Evolutionary conservation across 2,329 filamentous ascomycete species (phyloP).

Genomic region (Penicillium sp.): DNA sequence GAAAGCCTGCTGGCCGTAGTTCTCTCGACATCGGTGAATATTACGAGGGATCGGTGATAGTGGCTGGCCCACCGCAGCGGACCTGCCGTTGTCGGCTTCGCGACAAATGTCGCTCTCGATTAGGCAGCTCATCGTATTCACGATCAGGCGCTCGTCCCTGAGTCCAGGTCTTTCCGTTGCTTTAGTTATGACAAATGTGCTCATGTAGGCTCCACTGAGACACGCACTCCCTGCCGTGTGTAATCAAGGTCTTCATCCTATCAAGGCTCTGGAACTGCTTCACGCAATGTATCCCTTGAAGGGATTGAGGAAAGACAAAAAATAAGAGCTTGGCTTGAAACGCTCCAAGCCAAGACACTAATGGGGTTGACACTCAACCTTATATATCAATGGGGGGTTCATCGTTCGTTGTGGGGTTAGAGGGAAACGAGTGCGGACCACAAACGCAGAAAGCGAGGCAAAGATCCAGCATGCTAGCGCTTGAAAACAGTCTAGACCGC

Average conservation of each 20-base stretch:
- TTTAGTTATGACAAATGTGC: background rate
- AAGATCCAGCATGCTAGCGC: background rate
- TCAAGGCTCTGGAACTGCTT: too few relatives aligned
- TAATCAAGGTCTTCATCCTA: too few relatives aligned
- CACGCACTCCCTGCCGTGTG: background rate
- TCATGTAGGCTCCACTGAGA: background rate
- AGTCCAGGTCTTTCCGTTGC: background rate
- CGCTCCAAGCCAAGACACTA: too few relatives aligned
- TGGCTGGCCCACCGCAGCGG: background rate
- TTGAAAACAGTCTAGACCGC: background rate
- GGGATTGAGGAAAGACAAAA: too few relatives aligned
- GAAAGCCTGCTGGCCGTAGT: too few relatives aligned
- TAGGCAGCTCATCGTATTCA: background rate
- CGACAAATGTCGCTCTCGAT: background rate
- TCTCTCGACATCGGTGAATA: background rate
- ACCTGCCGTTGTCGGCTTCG: background rate
- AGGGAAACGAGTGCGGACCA: background rate
- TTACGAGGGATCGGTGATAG: background rate
- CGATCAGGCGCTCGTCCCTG: background rate
- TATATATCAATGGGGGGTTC: background rate
- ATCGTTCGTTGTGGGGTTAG: background rate
- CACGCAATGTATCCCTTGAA: too few relatives aligned
- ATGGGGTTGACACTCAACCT: too few relatives aligned
- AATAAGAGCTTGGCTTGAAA: too few relatives aligned
- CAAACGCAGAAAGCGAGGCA: background rate